Base-by-base conservation (phyloP, 495 filamentous ascomycete genomes). In the Chaetomidium leptoderma region DNA sequence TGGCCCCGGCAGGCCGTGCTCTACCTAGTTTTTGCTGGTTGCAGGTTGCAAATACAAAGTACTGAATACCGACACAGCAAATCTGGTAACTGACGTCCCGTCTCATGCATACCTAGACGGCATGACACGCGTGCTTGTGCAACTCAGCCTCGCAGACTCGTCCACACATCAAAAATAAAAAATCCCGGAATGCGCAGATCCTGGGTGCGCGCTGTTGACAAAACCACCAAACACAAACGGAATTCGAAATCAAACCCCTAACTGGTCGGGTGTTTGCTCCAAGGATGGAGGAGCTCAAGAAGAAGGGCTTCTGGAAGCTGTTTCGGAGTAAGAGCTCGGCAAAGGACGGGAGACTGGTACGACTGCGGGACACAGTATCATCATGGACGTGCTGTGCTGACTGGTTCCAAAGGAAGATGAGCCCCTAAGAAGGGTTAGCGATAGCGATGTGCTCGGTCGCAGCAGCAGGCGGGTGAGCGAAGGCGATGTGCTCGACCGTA, bases 301-400 rank as follows among this genome's bases (percentile, higher is more conserved):
- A 53, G 48, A 63, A 63, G 48, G 44, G 53, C 48, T 60, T 63
- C 36, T 60, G 58, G 58, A 52, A 43, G 19, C 36, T 63, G 46
- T 37, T 63, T n/a, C 58, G 61, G 30, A 32, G 36, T 29, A 63
- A 57, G 49, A 63, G 61, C 53, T 37, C 58, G 19, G 61, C 61
- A 13, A 63, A 44, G 44, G 23, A 47, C 33, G 52, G 47, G 13
- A 57, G 54, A 47, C 24, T 35, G 27, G 61, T 63, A 57, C n/a
- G 61, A n/a, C n/a, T n/a, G n/a, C n/a, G n/a, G n/a, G n/a, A n/a
- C n/a, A n/a, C n/a, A n/a, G n/a, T n/a, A n/a, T n/a, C n/a, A n/a
- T n/a, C n/a, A n/a, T n/a, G n/a, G n/a, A n/a, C n/a, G n/a, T n/a
- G n/a, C n/a, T n/a, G 35, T 17, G n/a, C 58, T 63, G 36, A 63